phyloP scores from a whole-genome alignment of 2,329 filamentous ascomycete species.

The Tolypocladium pustulatum region DNA sequence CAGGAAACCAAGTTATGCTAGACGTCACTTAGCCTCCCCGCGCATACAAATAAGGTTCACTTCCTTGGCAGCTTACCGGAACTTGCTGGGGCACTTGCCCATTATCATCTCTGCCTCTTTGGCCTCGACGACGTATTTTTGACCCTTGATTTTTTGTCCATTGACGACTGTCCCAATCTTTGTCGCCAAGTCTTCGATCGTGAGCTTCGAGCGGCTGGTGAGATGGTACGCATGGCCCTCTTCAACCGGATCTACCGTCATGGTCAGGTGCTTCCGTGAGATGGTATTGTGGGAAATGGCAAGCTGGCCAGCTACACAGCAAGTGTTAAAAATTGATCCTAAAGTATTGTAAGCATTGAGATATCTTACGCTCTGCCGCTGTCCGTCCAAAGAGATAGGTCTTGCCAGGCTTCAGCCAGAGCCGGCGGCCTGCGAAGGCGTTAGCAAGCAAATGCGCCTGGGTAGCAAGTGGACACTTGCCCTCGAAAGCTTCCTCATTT shows the following conservation, averaged over 20 bases:
- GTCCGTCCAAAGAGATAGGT: slow-evolving; percentile 80
- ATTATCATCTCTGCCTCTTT: slow-evolving; percentile 53
- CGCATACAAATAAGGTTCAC: background rate
- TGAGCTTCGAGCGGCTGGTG: slow-evolving; percentile 56
- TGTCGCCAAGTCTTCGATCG: slow-evolving; percentile 68
- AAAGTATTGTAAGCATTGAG: background rate
- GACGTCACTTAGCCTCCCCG: background rate
- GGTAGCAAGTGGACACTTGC: slow-evolving; percentile 13
- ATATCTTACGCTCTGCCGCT: slow-evolving; percentile 45
- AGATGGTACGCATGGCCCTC: slow-evolving; percentile 57
- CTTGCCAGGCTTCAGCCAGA: slow-evolving; percentile 82
- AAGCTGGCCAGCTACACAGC: slow-evolving; percentile 46
- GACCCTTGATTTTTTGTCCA: slow-evolving; percentile 56
- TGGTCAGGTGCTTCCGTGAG: slow-evolving; percentile 77
- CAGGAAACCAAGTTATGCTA: slow-evolving; percentile 69
- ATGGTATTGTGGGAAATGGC: slow-evolving; percentile 72
- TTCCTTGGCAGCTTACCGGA: slow-evolving; percentile 33
- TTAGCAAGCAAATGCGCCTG: background rate
- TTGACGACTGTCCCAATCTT: slow-evolving; percentile 78
- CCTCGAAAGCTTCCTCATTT: slow-evolving; percentile 42
- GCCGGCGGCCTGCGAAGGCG: slow-evolving; percentile 30
- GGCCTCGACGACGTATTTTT: slow-evolving; percentile 42
- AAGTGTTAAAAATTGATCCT: background rate
- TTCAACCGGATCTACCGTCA: slow-evolving; percentile 57
- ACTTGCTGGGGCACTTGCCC: slow-evolving; percentile 56